Base-by-base conservation (phyloP, 2,329 filamentous ascomycete species). In the Lachnellula subtilissima region DNA sequence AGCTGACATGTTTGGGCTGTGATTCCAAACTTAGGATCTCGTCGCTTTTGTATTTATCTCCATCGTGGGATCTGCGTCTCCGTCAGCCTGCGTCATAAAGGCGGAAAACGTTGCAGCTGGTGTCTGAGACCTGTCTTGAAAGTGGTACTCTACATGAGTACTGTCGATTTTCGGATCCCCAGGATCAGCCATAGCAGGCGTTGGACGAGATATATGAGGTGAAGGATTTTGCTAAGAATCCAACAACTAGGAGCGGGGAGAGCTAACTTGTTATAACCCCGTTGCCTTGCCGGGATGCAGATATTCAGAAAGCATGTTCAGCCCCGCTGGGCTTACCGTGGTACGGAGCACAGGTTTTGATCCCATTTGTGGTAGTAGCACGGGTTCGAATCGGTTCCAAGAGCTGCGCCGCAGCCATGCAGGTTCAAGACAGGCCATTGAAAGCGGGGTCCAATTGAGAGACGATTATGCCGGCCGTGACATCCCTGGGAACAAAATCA, bases 21-120 rank as follows among this genome's bases (percentile, higher is more conserved):
- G 45, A 54, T 28, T 61, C 61, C 40, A 32, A 12, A 32, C 28
- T 32, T 12, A 56, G 48, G 35, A 55, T 52, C 43, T 56, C 19
- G 11, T 57, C 45, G 19, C 53, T 53, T 32, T 48, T 46, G 39
- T 59, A 54, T 37, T 61, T 60, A n/a, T 56, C 53, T 25, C 60
- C 53, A 42, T 48, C 49, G n/a, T 32, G 19, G 32, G 36, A 25
- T 49, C 52, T 54, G 46, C 28, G 25, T 25, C 28, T 32, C 9
- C 2, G 28, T 32, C 28, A 32, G 28, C 28, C 28, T 32, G 28
- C 9, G 9, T 32, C 3, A 32, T 4, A 36, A 9, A 11, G 15
- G 35, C 19, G 32, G 11, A 32, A 9, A 32, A 11, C 9, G 9
- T 32, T 12, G 9, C 11, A 32, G 28, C 28, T 11, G 9, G 28